Percentiles rank a stretch among this genome's conserved stretches.
Conservation (phyloP, 306 rosid genomes). For the Casuarina cunninghamiana region DNA sequence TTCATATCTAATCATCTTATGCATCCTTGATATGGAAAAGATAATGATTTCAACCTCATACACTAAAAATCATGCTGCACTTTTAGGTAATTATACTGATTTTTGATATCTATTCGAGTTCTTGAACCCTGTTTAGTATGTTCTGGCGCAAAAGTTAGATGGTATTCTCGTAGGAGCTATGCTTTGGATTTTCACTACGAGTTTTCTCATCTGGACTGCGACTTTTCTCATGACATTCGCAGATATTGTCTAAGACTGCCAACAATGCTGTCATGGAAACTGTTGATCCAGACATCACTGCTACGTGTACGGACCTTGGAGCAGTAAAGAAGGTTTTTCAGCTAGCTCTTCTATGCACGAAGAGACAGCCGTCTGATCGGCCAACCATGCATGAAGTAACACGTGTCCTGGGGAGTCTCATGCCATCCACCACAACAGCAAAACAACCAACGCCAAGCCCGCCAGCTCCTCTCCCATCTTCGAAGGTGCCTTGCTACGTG, state of each 20-base stretch:
- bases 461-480: slow-evolving; percentile 38
- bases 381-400: slow-evolving; percentile 94
- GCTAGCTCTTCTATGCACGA: slow-evolving; percentile 82
- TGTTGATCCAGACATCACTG: slow-evolving; percentile 70
- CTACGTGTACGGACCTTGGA: slow-evolving; percentile 79
- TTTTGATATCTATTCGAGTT: not conserved
- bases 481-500: slow-evolving; percentile 58
- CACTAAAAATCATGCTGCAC: not conserved
- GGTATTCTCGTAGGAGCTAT: not conserved
- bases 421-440: slow-evolving; percentile 33
- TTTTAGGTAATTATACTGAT: not conserved
- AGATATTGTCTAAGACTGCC: slow-evolving; percentile 87
- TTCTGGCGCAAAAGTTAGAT: not conserved
- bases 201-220: too few species aligned
- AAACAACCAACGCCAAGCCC: slow-evolving; percentile 33
- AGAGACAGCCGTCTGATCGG: slow-evolving; percentile 74
- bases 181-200: not conserved
- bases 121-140: not conserved
- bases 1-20: not conserved
- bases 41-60: not conserved
- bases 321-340: slow-evolving; percentile 80
- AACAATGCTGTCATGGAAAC: slow-evolving; percentile 93
- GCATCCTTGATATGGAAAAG: not conserved
- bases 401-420: slow-evolving; percentile 65
- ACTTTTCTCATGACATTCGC: not conserved